Evolutionary conservation across 306 rosid species (phyloP).

Genomic region (Citrullus amarus): DNA sequence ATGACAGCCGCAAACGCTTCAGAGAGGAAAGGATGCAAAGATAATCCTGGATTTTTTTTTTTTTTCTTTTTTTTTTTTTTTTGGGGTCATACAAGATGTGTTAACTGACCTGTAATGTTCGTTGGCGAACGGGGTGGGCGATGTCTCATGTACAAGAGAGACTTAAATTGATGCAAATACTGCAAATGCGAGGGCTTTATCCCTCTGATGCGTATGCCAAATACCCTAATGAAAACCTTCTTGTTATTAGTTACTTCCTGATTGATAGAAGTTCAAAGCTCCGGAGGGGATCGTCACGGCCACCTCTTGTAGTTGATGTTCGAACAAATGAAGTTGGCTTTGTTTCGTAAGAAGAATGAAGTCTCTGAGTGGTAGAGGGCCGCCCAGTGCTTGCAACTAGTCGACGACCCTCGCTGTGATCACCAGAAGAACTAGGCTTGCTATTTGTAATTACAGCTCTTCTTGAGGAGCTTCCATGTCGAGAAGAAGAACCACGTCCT

Average conservation of each 20-base stretch:
- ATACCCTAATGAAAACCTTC: background rate
- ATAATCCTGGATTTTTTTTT: background rate
- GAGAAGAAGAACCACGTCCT: slow-evolving; percentile 48
- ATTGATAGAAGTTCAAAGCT: slow-evolving; percentile 80
- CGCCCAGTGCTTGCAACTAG: slow-evolving; percentile 36
- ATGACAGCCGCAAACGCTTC: slow-evolving; percentile 28
- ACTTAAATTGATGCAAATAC: slow-evolving; percentile 12
- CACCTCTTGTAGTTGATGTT: slow-evolving; percentile 29
- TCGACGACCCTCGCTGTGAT: slow-evolving; percentile 55
- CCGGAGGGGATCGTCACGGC: slow-evolving; percentile 69
- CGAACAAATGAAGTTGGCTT: slow-evolving; percentile 38
- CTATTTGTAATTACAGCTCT: slow-evolving; percentile 43
- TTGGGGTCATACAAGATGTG: background rate
- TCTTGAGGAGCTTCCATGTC: slow-evolving; percentile 87
- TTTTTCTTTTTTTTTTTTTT: no score
- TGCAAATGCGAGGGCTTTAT: slow-evolving; percentile 15
- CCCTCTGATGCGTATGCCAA: slow-evolving; percentile 9
- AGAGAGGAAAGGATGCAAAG: background rate
- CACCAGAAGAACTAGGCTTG: slow-evolving; percentile 60
- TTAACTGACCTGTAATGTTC: slow-evolving; percentile 13
- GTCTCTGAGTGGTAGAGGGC: slow-evolving; percentile 45
- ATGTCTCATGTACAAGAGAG: slow-evolving; percentile 26
- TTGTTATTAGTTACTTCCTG: slow-evolving; percentile 57
- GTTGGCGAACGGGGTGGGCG: slow-evolving; percentile 3
- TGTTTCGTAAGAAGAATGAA: slow-evolving; percentile 36